Evolutionary conservation across 345 rosid species (phyloP).

Genomic region (Moricandia moricandioides): DNA sequence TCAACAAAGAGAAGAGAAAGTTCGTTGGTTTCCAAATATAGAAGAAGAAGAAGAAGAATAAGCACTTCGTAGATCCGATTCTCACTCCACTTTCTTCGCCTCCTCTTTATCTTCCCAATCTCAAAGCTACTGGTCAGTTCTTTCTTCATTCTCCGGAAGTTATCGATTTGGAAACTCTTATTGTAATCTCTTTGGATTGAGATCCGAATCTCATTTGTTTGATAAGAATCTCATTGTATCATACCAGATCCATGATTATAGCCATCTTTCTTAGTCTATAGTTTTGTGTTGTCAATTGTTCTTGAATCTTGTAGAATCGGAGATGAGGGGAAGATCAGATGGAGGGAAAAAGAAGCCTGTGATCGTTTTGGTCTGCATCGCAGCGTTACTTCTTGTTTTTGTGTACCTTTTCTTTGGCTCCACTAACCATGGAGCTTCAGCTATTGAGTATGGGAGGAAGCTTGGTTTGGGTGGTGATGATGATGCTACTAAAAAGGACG

Average conservation of each 20-base stretch:
- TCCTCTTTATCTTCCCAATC: slow-evolving; percentile 11
- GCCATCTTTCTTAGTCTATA: too few species aligned
- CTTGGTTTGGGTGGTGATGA: slow-evolving; percentile 87
- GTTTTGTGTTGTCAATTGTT: not conserved
- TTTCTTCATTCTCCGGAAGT: not conserved
- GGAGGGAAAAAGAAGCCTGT: slow-evolving; percentile 81
- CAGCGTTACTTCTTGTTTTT: slow-evolving; percentile 58
- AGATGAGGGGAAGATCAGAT: slow-evolving; percentile 87
- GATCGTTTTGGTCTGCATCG: slow-evolving; percentile 51
- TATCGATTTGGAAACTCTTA: too few species aligned
- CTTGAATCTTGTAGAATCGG: slow-evolving; percentile 12
- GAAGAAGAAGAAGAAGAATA: not conserved
- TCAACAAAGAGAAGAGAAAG: slow-evolving; percentile 12
- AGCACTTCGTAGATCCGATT: slow-evolving; percentile 26
- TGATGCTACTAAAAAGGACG: slow-evolving; percentile 63
- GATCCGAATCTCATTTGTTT: too few species aligned
- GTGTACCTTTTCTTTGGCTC: slow-evolving; percentile 70
- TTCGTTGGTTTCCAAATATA: slow-evolving; percentile 27
- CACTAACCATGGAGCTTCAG: slow-evolving; percentile 57
- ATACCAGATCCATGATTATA: too few species aligned
- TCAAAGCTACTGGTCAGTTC: slow-evolving; percentile 16
- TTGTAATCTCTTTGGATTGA: too few species aligned
- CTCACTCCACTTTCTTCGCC: slow-evolving; percentile 15
- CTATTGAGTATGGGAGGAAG: slow-evolving; percentile 82
- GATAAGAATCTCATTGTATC: too few species aligned